Evolutionary conservation across 164 flowering plant species (phyloP), one percentile per base, ranked within the genome.

Genomic region (Chloranthus sessilifolius): DNA sequence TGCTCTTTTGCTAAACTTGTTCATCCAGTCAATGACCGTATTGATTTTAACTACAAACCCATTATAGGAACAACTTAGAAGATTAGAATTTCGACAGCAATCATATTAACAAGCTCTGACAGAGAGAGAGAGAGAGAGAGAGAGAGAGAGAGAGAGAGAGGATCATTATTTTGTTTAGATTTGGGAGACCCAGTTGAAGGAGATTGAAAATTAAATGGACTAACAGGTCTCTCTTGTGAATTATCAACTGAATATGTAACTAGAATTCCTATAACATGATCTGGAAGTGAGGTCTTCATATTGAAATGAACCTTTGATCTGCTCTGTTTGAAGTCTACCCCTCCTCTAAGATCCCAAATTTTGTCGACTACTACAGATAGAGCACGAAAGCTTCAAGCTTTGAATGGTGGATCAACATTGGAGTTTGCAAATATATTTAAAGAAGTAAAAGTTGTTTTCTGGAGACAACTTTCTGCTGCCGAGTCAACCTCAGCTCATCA

Each of bases 1-100:
- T 1, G 74, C 65, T 27, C 67, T 68, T 53, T 64, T 72, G 28
- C 67, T 71, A 29, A 67, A 35, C 53, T 78, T 70, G 67, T 55
- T 73, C 71, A 68, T 59, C 55, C 68, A 53, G 21, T 43, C 43
- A 33, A 50, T 55, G 40, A 59, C 28, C 3, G 62, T 51, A 4
- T 52, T 52, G 0, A 31, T 61, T 30, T 60, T 63, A 12, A 52
- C 83, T 75, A 76, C 69, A 65, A 48, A 11, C 25, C 12, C 16
- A 31, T 15, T 26, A 53, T 16, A 6, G 20, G 47, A 4, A 8
- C 35, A 22, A 44, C 27, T 58, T 11, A 29, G 20, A 33, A 23
- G 3, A 3, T 25, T 19, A 41, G 17, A 41, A 11, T 26, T 44
- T 5, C 4, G 16, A 25, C 3, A 26, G 12, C 46, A 41, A 9